Percentiles rank a stretch among this genome's conserved stretches.
phyloP scores from a whole-genome alignment of 1,139 yeast species.

The Yamadazyma oceani region DNA sequence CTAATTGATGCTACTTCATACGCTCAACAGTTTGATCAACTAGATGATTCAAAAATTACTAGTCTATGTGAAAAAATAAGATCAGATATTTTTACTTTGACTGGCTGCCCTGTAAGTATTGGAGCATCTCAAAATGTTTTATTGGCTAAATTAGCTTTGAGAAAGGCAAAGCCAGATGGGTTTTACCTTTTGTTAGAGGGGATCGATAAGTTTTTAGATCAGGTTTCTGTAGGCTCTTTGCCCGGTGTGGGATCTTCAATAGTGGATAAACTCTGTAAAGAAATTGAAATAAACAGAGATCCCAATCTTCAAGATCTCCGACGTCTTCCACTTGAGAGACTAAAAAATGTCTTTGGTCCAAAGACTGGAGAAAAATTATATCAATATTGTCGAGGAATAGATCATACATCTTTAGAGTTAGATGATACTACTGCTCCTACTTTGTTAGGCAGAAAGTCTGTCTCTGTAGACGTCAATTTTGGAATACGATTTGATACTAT shows the following conservation, averaged over 20 bases:
- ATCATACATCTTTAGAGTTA: constrained; percentile 54
- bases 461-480: constrained; percentile 89
- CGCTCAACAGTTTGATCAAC: background rate
- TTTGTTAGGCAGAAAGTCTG: constrained; percentile 59
- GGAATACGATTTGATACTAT: constrained; percentile 73
- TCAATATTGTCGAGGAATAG: constrained; percentile 66
- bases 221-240: constrained; percentile 53
- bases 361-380: constrained; percentile 68
- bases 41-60: background rate
- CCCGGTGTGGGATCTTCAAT: constrained; percentile 84
- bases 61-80: constrained; percentile 45
- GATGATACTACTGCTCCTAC: constrained; percentile 44
- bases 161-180: constrained; percentile 82
- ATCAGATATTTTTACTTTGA: constrained; percentile 37
- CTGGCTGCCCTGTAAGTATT: constrained; percentile 72
- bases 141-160: constrained; percentile 74
- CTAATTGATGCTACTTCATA: constrained; percentile 62
- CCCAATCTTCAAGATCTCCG: constrained; percentile 35
- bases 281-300: constrained; percentile 8
- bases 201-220: constrained; percentile 36
- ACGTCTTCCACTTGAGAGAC: constrained; percentile 27
- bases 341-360: constrained; percentile 57
- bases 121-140: constrained; percentile 75
- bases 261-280: constrained; percentile 14
- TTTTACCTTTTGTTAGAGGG: constrained; percentile 35